phyloP scores from a whole-genome alignment of 2,329 filamentous ascomycete species.

The Scytalidium sp. region DNA sequence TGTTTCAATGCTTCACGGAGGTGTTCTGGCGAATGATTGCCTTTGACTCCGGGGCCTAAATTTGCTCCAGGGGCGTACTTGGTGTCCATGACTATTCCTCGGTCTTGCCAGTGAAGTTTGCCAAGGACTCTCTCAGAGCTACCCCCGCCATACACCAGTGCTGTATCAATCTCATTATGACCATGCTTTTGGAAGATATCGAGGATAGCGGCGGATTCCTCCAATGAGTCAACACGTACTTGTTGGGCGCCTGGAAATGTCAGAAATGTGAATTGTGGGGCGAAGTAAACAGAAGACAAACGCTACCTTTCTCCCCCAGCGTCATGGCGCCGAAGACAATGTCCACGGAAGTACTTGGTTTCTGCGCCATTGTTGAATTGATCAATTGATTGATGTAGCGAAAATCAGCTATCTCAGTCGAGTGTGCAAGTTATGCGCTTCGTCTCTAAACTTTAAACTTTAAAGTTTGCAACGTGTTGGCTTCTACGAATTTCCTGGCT shows the following conservation, averaged over 20 bases:
- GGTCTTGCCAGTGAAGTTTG: conserved; percentile 57
- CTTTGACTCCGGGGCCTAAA: not conserved
- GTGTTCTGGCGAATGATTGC: conserved; percentile 45
- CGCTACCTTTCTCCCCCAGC: conserved; percentile 16
- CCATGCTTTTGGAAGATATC: conserved; percentile 64
- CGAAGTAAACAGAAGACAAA: not conserved
- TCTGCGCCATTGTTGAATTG: not conserved
- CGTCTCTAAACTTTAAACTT: too few relatives aligned
- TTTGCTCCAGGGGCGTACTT: conserved; percentile 37
- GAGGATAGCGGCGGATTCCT: conserved; percentile 58
- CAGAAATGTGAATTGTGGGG: not conserved
- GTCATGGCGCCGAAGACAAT: conserved; percentile 30
- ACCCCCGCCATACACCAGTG: conserved; percentile 61
- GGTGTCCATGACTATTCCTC: conserved; percentile 60
- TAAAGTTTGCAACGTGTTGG: too few relatives aligned
- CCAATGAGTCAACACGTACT: conserved; percentile 23
- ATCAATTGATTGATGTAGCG: too few relatives aligned
- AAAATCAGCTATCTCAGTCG: too few relatives aligned
- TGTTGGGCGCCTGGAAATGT: conserved; percentile 18
- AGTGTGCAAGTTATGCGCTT: too few relatives aligned
- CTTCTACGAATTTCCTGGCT: too few relatives aligned
- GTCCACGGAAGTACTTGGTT: conserved; percentile 4
- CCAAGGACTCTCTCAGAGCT: conserved; percentile 62
- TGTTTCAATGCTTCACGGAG: conserved; percentile 47
- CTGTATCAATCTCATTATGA: conserved; percentile 69